Percentiles rank a stretch among this genome's conserved stretches.
phyloP scores from a whole-genome alignment of 2,329 filamentous ascomycete genomes.

The Fusarium heterosporum region DNA sequence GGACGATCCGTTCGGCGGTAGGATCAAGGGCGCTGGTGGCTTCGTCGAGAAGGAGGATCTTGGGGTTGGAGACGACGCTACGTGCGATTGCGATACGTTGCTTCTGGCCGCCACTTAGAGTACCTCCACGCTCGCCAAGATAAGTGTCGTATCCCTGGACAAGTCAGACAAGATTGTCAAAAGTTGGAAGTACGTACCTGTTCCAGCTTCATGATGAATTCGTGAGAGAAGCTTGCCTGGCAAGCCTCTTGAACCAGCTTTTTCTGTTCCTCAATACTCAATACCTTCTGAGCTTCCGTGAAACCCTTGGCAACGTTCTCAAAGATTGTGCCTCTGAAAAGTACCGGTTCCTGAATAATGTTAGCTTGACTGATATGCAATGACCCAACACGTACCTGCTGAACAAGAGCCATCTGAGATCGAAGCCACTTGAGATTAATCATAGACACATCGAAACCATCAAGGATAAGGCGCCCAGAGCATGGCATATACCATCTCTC shows the following conservation, averaged over 20 bases:
- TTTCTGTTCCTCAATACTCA: slow-evolving; percentile 3
- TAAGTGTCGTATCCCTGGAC: slow-evolving; percentile 38
- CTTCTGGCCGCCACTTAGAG: slow-evolving; percentile 66
- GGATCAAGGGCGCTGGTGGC: slow-evolving; percentile 67
- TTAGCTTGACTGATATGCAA: not conserved
- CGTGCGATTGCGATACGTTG: slow-evolving; percentile 74
- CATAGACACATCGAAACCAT: slow-evolving; percentile 52
- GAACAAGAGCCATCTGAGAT: slow-evolving; percentile 59
- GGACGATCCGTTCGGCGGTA: slow-evolving; percentile 60
- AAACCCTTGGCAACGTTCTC: slow-evolving; percentile 45
- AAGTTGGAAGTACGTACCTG: not conserved
- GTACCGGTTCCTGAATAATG: slow-evolving; percentile 35
- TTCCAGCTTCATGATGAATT: slow-evolving; percentile 41
- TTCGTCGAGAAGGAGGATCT: slow-evolving; percentile 72
- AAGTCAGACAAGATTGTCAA: not conserved
- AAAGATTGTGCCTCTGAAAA: slow-evolving; percentile 47
- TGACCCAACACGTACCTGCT: slow-evolving; percentile 16
- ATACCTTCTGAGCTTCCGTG: slow-evolving; percentile 21
- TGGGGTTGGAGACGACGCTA: slow-evolving; percentile 69
- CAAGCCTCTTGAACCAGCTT: slow-evolving; percentile 33
- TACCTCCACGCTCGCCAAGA: slow-evolving; percentile 41
- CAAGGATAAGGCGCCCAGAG: slow-evolving; percentile 54
- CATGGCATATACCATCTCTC: slow-evolving; percentile 70
- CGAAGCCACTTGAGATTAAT: slow-evolving; percentile 61
- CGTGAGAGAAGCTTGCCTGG: slow-evolving; percentile 40